Evolutionary conservation across 1,284 basidiomycete genomes (phyloP).

Genomic region (Malassezia caprae): DNA sequence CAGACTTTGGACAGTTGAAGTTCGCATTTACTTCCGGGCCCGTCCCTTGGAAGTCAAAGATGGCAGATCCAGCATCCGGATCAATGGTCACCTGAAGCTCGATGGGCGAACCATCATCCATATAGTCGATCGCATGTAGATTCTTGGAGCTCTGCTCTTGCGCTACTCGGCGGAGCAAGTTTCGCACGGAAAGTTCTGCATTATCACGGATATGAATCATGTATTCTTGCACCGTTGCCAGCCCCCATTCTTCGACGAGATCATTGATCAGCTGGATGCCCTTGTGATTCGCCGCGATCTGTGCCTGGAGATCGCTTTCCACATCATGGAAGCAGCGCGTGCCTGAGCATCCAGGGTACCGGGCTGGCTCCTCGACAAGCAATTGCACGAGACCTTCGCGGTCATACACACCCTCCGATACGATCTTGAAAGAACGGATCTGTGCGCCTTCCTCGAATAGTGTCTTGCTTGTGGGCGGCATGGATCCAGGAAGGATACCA

Average conservation of each 20-base stretch:
- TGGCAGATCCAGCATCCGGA: conserved; percentile 63
- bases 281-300: conserved; percentile 93
- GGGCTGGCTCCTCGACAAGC: conserved; percentile 74
- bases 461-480: conserved; percentile 83
- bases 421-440: conserved; percentile 86
- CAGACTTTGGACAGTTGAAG: conserved; percentile 63
- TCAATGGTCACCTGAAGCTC: conserved; percentile 70
- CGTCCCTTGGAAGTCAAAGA: conserved; percentile 74
- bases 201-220: conserved; percentile 63
- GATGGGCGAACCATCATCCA: conserved; percentile 55
- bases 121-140: conserved; percentile 59
- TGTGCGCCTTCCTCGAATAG: conserved; percentile 90
- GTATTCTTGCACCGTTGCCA: conserved; percentile 65
- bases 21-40: conserved; percentile 81
- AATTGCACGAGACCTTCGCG: conserved; percentile 63
- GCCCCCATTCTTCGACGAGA: conserved; percentile 77
- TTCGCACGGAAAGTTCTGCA: conserved; percentile 77
- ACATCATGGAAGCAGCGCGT: conserved; percentile 61
- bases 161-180: conserved; percentile 68
- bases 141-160: conserved; percentile 57
- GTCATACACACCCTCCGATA: conserved; percentile 70
- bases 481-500: conserved; percentile 69
- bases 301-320: conserved; percentile 84
- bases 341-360: conserved; percentile 54
- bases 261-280: conserved; percentile 53